Conservation (phyloP, 2,329 filamentous ascomycete genomes). For the Cephalotrichum gorgonifer region DNA sequence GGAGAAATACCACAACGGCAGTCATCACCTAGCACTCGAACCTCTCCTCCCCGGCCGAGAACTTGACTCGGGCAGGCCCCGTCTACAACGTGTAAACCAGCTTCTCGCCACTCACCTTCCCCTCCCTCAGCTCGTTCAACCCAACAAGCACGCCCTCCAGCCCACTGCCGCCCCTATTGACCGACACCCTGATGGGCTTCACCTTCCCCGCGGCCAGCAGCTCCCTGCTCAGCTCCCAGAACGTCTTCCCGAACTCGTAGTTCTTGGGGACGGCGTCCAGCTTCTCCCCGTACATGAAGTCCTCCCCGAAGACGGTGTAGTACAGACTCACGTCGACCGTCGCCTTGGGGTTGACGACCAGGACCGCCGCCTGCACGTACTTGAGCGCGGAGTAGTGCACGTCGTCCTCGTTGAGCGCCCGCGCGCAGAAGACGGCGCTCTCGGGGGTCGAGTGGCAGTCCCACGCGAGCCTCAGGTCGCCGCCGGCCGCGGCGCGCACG, state of each 20-base stretch:
- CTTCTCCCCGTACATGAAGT: constrained; percentile 15
- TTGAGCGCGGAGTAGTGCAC: constrained; percentile 31
- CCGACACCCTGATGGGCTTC: constrained; percentile 19
- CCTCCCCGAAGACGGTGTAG: constrained; percentile 29
- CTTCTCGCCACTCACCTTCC: constrained; percentile 29
- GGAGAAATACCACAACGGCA: too few relatives aligned
- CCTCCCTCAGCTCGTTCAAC: constrained; percentile 19
- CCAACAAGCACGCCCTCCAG: constrained; percentile 24
- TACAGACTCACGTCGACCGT: constrained; percentile 20
- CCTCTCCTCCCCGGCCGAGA: neutral
- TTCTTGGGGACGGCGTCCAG: constrained; percentile 17
- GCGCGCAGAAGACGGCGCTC: constrained; percentile 18
- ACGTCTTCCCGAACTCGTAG: constrained; percentile 23
- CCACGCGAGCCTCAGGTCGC: constrained; percentile 15
- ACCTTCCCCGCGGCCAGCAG: constrained; percentile 26
- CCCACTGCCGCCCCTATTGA: constrained; percentile 17
- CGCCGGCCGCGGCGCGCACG: constrained; percentile 14
- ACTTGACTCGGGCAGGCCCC: too few relatives aligned
- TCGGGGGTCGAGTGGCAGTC: constrained; percentile 11
- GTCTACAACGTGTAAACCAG: constrained; percentile 30
- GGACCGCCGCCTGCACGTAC: constrained; percentile 23
- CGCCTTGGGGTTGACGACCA: constrained; percentile 29
- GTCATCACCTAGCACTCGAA: neutral
- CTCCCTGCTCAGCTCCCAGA: constrained; percentile 21
- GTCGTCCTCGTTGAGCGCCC: constrained; percentile 16